Conservation (phyloP, 495 filamentous ascomycete species). For the Halenospora varia region DNA sequence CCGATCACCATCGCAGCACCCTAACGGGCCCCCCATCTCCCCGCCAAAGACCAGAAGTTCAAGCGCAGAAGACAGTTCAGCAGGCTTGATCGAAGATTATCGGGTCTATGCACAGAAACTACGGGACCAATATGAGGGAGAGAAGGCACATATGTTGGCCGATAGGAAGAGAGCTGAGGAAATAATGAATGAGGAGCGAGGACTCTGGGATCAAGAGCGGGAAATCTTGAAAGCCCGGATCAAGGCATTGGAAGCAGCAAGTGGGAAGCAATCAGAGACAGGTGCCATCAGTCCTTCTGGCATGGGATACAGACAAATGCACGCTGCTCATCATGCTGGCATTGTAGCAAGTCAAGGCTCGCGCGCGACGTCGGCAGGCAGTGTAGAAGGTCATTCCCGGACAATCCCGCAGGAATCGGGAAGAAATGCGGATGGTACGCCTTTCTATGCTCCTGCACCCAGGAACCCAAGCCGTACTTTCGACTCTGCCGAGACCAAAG, state of each 20-base stretch:
- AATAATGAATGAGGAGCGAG: conserved; percentile 25
- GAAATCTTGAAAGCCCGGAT: conserved; percentile 15
- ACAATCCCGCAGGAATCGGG: conserved; percentile 25
- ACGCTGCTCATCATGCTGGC: neutral
- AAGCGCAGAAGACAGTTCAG: conserved; percentile 18
- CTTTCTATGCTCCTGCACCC: conserved; percentile 28
- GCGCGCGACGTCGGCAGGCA: conserved; percentile 10
- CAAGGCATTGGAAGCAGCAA: conserved; percentile 17
- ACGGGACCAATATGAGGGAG: conserved; percentile 20
- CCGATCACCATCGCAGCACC: conserved; percentile 9
- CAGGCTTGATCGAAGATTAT: conserved; percentile 23
- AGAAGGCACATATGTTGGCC: conserved; percentile 25
- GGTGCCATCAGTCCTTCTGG: neutral
- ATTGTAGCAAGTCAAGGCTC: conserved; percentile 8
- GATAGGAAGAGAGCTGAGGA: conserved; percentile 22
- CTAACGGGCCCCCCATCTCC: conserved; percentile 13
- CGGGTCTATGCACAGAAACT: conserved; percentile 20
- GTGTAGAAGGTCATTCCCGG: conserved; percentile 6
- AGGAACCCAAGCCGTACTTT: conserved; percentile 24
- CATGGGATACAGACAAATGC: neutral
- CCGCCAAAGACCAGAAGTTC: conserved; percentile 21
- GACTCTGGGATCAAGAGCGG: conserved; percentile 25
- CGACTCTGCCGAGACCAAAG: conserved; percentile 4
- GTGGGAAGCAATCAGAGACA: neutral
- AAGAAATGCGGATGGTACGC: conserved; percentile 22